Conservation (phyloP, 371 early-diverging fungal genomes). For the Batkoa obscura region DNA sequence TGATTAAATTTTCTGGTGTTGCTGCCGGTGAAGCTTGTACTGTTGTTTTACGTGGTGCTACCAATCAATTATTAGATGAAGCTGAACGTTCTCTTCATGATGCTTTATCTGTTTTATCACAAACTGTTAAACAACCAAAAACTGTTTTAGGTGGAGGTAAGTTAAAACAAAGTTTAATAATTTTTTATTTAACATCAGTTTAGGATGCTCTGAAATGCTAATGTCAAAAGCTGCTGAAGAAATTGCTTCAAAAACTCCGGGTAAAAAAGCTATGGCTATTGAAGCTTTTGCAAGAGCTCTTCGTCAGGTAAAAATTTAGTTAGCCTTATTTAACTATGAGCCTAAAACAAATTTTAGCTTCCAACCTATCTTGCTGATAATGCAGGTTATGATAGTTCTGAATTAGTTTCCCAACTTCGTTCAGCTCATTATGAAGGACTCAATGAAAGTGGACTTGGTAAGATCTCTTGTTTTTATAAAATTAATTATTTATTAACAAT, state of each 20-base stretch:
- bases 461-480: not conserved
- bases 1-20: constrained; percentile 95
- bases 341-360: constrained; percentile 28
- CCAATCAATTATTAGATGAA: constrained; percentile 95
- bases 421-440: constrained; percentile 84
- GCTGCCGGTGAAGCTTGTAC: constrained; percentile 96
- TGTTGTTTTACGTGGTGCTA: constrained; percentile 94
- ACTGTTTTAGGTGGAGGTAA: constrained; percentile 90
- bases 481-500: not conserved
- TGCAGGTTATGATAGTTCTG: constrained; percentile 94
- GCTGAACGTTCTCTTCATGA: constrained; percentile 99
- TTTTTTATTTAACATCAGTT: not conserved
- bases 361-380: constrained; percentile 98
- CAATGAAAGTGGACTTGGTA: constrained; percentile 56
- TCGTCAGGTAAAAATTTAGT: constrained; percentile 32
- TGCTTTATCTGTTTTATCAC: constrained; percentile 94
- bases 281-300: constrained; percentile 93
- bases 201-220: constrained; percentile 83
- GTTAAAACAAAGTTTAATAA: constrained; percentile 5
- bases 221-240: constrained; percentile 95
- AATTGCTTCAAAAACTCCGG: constrained; percentile 75
- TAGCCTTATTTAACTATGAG: no score
- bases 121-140: constrained; percentile 86
- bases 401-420: constrained; percentile 77
- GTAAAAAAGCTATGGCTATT: constrained; percentile 93